Percentiles rank a stretch among this genome's conserved stretches.
Evolutionary conservation across 345 rosid genomes (phyloP).

Genomic region (Populus ilicifolia): DNA sequence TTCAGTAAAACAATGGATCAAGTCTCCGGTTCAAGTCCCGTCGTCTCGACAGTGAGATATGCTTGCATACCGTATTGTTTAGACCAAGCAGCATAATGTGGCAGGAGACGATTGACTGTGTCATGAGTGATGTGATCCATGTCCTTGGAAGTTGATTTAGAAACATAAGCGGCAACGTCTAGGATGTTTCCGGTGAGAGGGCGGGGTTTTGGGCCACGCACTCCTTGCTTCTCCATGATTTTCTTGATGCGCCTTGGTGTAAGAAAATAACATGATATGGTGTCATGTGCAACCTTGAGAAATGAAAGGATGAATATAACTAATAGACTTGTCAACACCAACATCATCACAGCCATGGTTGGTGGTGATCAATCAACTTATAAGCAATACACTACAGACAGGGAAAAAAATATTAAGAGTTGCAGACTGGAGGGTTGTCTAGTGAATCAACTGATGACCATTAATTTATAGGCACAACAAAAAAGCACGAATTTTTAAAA

Average conservation of each 20-base stretch:
- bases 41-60: background rate
- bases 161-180: slow-evolving; percentile 58
- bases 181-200: slow-evolving; percentile 70
- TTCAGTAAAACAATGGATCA: background rate
- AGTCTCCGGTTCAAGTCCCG: background rate
- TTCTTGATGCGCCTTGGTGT: slow-evolving; percentile 74
- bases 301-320: slow-evolving; percentile 29
- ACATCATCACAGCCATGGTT: slow-evolving; percentile 23
- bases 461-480: background rate
- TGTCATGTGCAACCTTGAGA: slow-evolving; percentile 43
- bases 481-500: background rate
- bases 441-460: background rate
- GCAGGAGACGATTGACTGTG: slow-evolving; percentile 72
- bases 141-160: slow-evolving; percentile 57
- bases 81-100: slow-evolving; percentile 83
- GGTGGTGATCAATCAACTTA: background rate
- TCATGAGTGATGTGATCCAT: slow-evolving; percentile 61
- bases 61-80: slow-evolving; percentile 52
- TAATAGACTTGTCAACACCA: slow-evolving; percentile 17
- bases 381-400: background rate
- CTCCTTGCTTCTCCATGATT: slow-evolving; percentile 78
- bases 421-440: background rate
- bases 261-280: slow-evolving; percentile 58
- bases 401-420: background rate
- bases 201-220: slow-evolving; percentile 78